Base-by-base conservation (phyloP, 1,139 yeast genomes). In the Protomyces arabidopsidicola region DNA sequence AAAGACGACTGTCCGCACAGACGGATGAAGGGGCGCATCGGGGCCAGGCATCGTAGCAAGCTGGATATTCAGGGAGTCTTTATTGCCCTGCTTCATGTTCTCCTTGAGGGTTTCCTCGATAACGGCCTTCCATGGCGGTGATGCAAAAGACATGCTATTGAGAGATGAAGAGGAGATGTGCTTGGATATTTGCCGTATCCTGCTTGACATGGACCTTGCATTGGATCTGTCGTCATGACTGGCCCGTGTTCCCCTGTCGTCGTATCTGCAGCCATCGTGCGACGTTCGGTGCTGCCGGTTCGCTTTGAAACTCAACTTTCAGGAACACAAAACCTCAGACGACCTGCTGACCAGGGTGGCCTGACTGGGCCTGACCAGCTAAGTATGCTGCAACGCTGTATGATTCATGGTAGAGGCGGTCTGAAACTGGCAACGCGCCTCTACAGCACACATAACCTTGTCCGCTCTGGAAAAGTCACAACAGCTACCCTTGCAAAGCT, bases 401-500 rank as follows among this genome's bases (percentile, higher is more conserved):
- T 22, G 45, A 39, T n/a, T 18, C 20, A n/a, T 39, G 9, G 18
- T 39, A n/a, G 8, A 18, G 45, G 45, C 45, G 6, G 45, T 39
- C 1, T 18, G 20, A 18, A 39, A 39, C 16, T 55, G 1, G 42
- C 18, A 36, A 14, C 42, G 9, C 48, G 48, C 48, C 12, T 12
- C 20, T 42, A 42, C 24, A 42, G 48, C 22, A 42, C 22, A 12
- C 48, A 42, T 42, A 18, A 8, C 3, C 22, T 38, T 2, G 38
- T 35, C 6, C 36, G 56, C 20, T 39, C 52, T 5, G 56, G 56
- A 24, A 60, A 60, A 35, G 27, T 54, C 24, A 77, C 81, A 4
- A 69, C 78, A 31, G 74, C 72, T 0, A 84, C 82, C 65, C 76
- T 88, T 27, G 73, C 75, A 20, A 74, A 76, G 39, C 70, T 79